Evolutionary conservation across 208 protist species (phyloP), one percentile per base, ranked within the genome.

Genomic region (Acanthamoeba quina): DNA sequence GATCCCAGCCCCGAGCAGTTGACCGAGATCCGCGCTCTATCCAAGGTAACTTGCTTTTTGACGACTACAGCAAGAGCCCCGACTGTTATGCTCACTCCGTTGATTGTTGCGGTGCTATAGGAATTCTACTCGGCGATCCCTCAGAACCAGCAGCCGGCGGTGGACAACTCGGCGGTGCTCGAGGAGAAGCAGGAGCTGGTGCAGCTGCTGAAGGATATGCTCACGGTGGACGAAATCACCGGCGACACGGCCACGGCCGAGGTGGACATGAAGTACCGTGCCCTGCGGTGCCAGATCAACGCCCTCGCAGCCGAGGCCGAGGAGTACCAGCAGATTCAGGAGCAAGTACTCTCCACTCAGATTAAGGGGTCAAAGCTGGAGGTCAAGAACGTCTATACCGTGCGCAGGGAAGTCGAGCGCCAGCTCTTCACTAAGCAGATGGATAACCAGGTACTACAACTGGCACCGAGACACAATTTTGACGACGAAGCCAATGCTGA

Each of bases 201-300:
- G 11, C 80, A 89, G 80, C 56, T 89, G 47, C 29, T 89, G 4
- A 89, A 89, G 37, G 80, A 89, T 31, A 89, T 89, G 80, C 47
- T 94, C 26, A 94, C 78, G 17, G 80, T 89, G 80, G 80, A 89
- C 37, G 80, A 89, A 37, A 89, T 89, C 15, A 89, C 80, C 17
- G 80, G 80, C 21, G 80, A 89, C 31, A 58, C 52, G 24, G 9
- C 66, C 9, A 91, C 41, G 5, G 68, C 52, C 37, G 90, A 93
- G 44, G 24, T 94, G 10, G 94, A 94, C 58, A 94, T 95, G 89
- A 90, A 95, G 52, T 95, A 95, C 56, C 37, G 80, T 41, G 89
- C 94, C 1, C 68, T 95, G 62, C 34, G 64, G 29, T 95, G 94
- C 86, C 34, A 92, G 37, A 95, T 95, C 19, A 31, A 26, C 0